Conservation (phyloP, 139 green algal genomes). For the Closterium sp. region DNA sequence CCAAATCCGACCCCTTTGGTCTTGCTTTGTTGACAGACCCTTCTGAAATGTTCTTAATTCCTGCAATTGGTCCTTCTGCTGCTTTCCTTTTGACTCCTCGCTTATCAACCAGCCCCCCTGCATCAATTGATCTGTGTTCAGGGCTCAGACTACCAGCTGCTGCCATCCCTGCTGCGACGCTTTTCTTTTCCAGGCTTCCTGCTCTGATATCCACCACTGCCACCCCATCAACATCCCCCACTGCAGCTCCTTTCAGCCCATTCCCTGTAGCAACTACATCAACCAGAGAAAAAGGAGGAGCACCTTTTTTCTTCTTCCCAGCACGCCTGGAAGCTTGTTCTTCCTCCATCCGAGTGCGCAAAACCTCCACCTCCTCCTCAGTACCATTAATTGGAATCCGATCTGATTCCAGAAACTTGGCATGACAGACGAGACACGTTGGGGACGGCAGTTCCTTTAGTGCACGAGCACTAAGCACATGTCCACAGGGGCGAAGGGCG, state of each 20-base stretch:
- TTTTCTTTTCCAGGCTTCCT: background rate
- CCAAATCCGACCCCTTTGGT: slow-evolving; percentile 40
- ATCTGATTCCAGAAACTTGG: slow-evolving; percentile 26
- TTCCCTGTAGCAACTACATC: background rate
- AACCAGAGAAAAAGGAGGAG: background rate
- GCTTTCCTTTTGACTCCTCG: background rate
- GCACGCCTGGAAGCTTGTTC: slow-evolving; percentile 5
- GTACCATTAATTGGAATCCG: slow-evolving; percentile 46
- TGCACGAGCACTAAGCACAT: slow-evolving; percentile 52
- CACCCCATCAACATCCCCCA: background rate
- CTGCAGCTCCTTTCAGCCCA: background rate
- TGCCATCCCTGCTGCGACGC: background rate
- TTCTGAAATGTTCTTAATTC: background rate
- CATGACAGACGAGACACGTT: slow-evolving; percentile 45
- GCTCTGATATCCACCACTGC: background rate
- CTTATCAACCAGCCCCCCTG: background rate
- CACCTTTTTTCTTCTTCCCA: background rate
- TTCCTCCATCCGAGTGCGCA: slow-evolving; percentile 38
- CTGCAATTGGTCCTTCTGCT: background rate
- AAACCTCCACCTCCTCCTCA: slow-evolving; percentile 47
- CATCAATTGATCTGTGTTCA: background rate
- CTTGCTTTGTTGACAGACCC: background rate
- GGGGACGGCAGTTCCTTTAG: slow-evolving; percentile 41
- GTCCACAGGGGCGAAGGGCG: slow-evolving; percentile 34
- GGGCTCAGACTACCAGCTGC: background rate